Base-by-base conservation (phyloP, 371 early-diverging fungal species). In the Cokeromyces recurvatus region DNA sequence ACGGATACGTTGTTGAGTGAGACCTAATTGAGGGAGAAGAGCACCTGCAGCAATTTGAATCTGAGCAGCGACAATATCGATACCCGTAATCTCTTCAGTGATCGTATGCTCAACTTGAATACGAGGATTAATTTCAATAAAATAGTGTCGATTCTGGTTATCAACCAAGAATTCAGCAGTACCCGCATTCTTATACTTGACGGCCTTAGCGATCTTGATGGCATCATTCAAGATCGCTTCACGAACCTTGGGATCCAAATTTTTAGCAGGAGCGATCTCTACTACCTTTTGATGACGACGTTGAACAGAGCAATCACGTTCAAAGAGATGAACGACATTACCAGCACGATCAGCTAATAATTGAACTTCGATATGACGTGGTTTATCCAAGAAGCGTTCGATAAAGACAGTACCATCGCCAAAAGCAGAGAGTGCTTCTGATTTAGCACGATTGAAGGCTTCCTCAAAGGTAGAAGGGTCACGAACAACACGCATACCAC, bases 251-350 rank as follows among this genome's bases (percentile, higher is more conserved):
- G 48, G 66, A 11, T 79, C 77, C n/a, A 91, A 59, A 47, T 82
- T 74, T 41, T 86, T 78, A 17, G 92, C 87, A 8, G 96, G 96
- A 0, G 90, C 94, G 53, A 92, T 88, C 64, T 98, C 98, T 24
- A 98, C 88, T 0, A 98, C 91, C 72, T 99, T 99, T 65, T 99
- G 98, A 66, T 97, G 92, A 50, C 98, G 86, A 55, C 99, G 84
- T 77, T 99, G 98, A 25, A 97, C 90, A 1, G 96, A 94, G 68
- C 99, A 99, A 75, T 99, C 99, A 57, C 99, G 84, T 65, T 92
- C 95, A 62, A 78, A 92, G 42, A 95, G 66, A 57, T 92, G 92
- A 32, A 94, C 78, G 10, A 91, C 87, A 62, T 91, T 91, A 38
- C 93, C 97, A 14, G 79, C 73, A 36, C 79, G 79, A 68, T 98